A percentile compares a stretch with the other conserved stretches of the same genome.
Conservation (phyloP, 139 green algal genomes). For the Chlorella sp. region DNA sequence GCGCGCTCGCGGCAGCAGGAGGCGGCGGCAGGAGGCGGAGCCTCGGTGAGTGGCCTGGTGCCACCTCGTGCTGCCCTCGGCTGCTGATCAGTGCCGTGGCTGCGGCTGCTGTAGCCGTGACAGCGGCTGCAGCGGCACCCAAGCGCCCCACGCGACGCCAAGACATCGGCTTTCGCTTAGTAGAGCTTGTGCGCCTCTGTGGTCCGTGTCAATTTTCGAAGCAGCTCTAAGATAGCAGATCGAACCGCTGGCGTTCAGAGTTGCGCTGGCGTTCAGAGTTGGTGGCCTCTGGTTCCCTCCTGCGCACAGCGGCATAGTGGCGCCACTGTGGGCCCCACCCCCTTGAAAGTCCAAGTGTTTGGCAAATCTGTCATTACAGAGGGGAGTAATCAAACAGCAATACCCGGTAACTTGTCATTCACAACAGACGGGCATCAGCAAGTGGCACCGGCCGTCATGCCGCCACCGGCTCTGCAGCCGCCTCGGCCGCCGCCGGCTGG, state of each 20-base stretch:
- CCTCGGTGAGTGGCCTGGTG: background rate
- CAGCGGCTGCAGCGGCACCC: background rate
- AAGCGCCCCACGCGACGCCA: too few species aligned
- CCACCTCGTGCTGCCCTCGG: background rate
- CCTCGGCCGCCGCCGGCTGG: background rate
- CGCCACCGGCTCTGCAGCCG: background rate
- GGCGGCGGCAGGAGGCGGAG: background rate
- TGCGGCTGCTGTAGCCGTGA: background rate
- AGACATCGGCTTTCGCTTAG: too few species aligned
- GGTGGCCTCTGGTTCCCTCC: too few species aligned
- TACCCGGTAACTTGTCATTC: background rate
- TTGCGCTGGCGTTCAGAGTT: too few species aligned
- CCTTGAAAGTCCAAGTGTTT: too few species aligned
- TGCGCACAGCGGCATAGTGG: too few species aligned
- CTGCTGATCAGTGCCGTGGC: background rate
- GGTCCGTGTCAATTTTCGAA: too few species aligned
- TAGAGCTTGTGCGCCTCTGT: too few species aligned
- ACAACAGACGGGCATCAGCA: background rate
- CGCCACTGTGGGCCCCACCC: too few species aligned
- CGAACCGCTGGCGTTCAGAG: too few species aligned
- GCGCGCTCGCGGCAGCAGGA: background rate
- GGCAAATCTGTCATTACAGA: too few species aligned
- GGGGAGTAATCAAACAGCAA: background rate
- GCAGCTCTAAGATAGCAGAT: too few species aligned
- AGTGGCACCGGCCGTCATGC: background rate